Evolutionary conservation across 2,329 filamentous ascomycete species (phyloP), one percentile per base, ranked within the genome.

Genomic region (Cladorrhinum sp.): DNA sequence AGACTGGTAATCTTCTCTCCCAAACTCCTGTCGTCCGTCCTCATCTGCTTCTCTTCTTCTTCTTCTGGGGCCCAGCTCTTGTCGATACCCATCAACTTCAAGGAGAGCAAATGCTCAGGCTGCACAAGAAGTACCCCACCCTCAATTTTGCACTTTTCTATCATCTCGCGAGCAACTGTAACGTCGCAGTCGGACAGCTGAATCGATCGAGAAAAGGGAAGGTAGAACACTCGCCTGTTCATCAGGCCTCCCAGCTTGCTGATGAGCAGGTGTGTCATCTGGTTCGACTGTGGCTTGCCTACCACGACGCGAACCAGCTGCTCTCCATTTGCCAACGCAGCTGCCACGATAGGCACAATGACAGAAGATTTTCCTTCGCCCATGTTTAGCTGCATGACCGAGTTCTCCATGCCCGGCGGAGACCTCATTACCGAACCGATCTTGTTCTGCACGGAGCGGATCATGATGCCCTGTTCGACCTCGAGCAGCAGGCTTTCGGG

Each of bases 301-400:
- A 87, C 82, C 0, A 86, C 68, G 0, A 88, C 71, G 1, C 87
- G 74, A 0, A 79, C 77, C 0, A 90, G 72, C 0, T 75, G 71
- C 0, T 71, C 68, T 0, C 73, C 70, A 63, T 85, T 71, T 0
- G 82, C 81, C 0, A 85, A 69, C 0, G 75, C 62, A 0, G 75
- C 73, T 0, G 78, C 75, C 0, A 75, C 80, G 77, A 85, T 82
- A 0, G 82, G 82, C 6, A 85, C 78, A 21, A 85, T 82, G 54
- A 77, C 79, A 0, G 81, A 83, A 0, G 83, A 86, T 70, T 86
- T 87, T 10, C 0, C 83, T 81, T 82, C 66, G 28, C 88, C 88
- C 87, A 91, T 91, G 64, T 89, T 89, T 1, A 91, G 71, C 66
- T 90, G 86, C 75, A 89, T 80, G 0, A 86, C 80, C 0, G 78